These are phyloP conservation scores for Sporopachydermia lactativora DNA, from an alignment of 805 yeast species.

Conservation along the genomic window DNA sequence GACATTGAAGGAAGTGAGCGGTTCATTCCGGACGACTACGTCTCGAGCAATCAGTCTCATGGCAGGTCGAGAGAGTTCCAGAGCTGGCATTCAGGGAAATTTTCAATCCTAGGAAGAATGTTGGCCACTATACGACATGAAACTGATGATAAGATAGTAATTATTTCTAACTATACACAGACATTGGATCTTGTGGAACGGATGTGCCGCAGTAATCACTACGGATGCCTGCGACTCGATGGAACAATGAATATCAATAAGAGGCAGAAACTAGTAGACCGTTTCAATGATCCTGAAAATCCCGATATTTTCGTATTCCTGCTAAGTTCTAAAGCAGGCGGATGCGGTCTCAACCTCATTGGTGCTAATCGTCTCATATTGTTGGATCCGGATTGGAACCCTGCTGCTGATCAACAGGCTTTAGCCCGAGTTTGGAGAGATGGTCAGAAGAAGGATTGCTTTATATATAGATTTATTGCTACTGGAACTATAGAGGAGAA, in stretches of 20 bases:
- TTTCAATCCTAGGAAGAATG: constrained; percentile 73
- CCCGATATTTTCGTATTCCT: constrained; percentile 69
- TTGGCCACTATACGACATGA: constrained; percentile 60
- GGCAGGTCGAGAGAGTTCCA: constrained; percentile 64
- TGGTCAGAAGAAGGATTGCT: constrained; percentile 95
- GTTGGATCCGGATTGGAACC: constrained; percentile 94
- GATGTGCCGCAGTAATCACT: constrained; percentile 61
- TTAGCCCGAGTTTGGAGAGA: constrained; percentile 98
- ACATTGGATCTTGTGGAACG: constrained; percentile 83
- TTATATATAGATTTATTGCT: constrained; percentile 82
- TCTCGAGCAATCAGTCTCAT: constrained; percentile 22
- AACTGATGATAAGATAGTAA: constrained; percentile 88
- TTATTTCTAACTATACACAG: constrained; percentile 90
- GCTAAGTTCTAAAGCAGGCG: constrained; percentile 93
- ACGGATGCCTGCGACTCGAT: constrained; percentile 73
- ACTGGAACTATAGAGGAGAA: constrained; percentile 96
- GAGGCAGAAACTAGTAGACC: constrained; percentile 83
- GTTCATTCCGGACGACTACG: constrained; percentile 65
- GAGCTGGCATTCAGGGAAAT: constrained; percentile 77
- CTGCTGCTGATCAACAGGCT: constrained; percentile 97
- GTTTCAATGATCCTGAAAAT: constrained; percentile 81
- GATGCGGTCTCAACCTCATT: constrained; percentile 93
- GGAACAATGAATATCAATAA: constrained; percentile 89
- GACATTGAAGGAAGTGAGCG: constrained; percentile 61
- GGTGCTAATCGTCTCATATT: constrained; percentile 88